Base-by-base conservation (phyloP, 169 alveolate genomes). In the Eimeria acervulina region DNA sequence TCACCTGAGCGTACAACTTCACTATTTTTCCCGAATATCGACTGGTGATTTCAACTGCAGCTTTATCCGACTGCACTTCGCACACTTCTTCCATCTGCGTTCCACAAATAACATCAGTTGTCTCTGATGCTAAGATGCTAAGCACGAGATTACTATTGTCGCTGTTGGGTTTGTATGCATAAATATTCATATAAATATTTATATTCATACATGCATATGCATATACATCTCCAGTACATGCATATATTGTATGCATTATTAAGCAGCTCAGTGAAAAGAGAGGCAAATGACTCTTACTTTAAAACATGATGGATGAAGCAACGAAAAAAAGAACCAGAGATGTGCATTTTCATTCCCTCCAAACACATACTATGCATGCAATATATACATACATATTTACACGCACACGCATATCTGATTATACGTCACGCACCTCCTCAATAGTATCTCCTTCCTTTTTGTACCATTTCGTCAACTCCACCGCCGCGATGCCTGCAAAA, bases 61-160 rank as follows among this genome's bases (percentile, higher is more conserved):
- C 98, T 96, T 99, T 99, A 95, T 99, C 99, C 42, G 99, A 98
- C 95, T 98, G 99, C 21, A 99, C 99, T 66, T 99, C 99, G 89
- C 99, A 98, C 0, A 99, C 95, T 8, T 98, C 97, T 59, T 99
- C 99, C 98, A 98, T 98, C 98, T 98, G 95, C 85, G 55, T 42
- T n/a, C 15, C 38, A 74, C 31, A 68, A 63, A 42, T 52, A 40
- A 88, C 51, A 40, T 31, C 47, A 23, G 55, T 8, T 7, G 38
- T 36, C 7, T 28, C 28, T 44, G 31, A n/a, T 28, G 1, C 52
- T 6, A 15, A 52, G 40, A 4, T 38, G 52, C 31, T 51, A 10
- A 51, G 59, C 6, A 51, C 21, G 59, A 17, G 21, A 51, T 51
- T 51, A 51, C 59, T 51, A 17, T 17, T 51, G 15, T 1, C 15